A percentile compares a stretch with the other conserved stretches of the same genome.
phyloP scores from a whole-genome alignment of 352 stramenopile species.

The Detonula confervacea region DNA sequence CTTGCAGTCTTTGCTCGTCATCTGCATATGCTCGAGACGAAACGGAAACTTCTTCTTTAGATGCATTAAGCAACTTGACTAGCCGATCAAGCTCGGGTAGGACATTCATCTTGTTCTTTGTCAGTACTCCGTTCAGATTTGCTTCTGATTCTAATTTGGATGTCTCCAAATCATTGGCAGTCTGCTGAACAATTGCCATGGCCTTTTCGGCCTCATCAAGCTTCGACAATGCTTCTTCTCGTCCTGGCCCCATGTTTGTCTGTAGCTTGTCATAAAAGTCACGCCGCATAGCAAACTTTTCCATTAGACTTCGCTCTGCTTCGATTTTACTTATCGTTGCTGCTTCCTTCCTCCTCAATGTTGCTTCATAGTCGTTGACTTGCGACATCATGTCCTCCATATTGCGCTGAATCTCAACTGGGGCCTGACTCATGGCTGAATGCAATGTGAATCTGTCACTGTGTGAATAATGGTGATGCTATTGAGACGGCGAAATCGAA shows the following conservation, averaged over 20 bases:
- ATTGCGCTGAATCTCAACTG: conserved; percentile 29
- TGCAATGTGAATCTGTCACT: too few relatives aligned
- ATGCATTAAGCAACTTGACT: conserved; percentile 20
- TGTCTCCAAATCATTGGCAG: conserved; percentile 18
- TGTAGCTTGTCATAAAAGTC: conserved; percentile 44
- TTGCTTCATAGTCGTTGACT: conserved; percentile 22
- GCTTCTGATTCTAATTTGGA: conserved; percentile 10
- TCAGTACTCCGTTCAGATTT: conserved; percentile 27
- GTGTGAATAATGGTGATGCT: too few relatives aligned
- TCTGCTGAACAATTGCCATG: conserved; percentile 17
- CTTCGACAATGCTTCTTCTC: conserved; percentile 36
- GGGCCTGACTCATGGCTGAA: conserved; percentile 21
- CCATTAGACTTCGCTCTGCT: conserved; percentile 8
- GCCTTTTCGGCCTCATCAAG: conserved; percentile 29
- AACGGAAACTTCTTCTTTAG: conserved; percentile 28
- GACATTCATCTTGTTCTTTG: conserved; percentile 37
- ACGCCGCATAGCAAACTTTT: conserved; percentile 23
- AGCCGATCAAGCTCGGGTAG: conserved; percentile 36
- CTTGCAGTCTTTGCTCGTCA: conserved; percentile 30
- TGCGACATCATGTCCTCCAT: conserved; percentile 28
- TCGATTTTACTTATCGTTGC: conserved; percentile 33
- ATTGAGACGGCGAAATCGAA: too few relatives aligned
- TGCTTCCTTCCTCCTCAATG: conserved; percentile 30
- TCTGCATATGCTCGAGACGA: conserved; percentile 20
- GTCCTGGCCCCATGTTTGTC: conserved; percentile 26